These are phyloP conservation scores for Albifimbria verrucaria DNA, from an alignment of 2,329 filamentous ascomycete species.

Conservation along the genomic window DNA sequence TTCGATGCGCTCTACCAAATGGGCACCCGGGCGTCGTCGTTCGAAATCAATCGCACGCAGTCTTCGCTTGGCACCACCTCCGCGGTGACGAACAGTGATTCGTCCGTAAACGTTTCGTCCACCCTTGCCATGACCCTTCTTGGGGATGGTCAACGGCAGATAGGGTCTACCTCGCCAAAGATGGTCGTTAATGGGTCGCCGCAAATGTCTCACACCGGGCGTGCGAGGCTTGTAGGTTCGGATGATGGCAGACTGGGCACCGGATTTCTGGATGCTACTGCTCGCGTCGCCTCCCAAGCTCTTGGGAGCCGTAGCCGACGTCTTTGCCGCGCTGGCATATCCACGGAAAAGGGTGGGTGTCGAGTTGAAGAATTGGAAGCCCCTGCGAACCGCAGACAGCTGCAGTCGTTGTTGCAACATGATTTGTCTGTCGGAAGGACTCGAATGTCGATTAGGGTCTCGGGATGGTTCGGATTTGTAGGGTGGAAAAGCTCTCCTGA, in stretches of 20 bases:
- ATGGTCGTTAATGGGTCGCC: constrained; percentile 91
- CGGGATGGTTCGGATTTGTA: constrained; percentile 7
- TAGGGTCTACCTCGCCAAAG: constrained; percentile 91
- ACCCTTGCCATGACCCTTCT: constrained; percentile 89
- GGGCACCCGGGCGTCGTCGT: constrained; percentile 73
- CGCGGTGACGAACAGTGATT: constrained; percentile 86
- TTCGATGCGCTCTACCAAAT: constrained; percentile 89
- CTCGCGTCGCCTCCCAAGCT: constrained; percentile 6
- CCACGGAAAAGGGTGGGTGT: constrained; percentile 21
- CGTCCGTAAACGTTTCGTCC: constrained; percentile 85
- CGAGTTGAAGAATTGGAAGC: constrained; percentile 24
- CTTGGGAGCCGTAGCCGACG: constrained; percentile 13
- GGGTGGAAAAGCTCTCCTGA: constrained; percentile 6
- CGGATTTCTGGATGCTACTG: constrained; percentile 16
- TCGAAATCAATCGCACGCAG: constrained; percentile 91
- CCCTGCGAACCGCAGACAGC: constrained; percentile 23
- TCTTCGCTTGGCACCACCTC: constrained; percentile 86
- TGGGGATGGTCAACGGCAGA: constrained; percentile 79
- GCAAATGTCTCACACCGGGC: constrained; percentile 86
- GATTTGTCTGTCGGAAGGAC: not conserved
- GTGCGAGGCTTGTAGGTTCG: constrained; percentile 92
- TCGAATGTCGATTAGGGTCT: constrained; percentile 10
- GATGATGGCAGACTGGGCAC: constrained; percentile 46
- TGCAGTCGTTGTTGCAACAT: constrained; percentile 30
- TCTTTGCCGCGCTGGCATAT: constrained; percentile 19